Evolutionary conservation across 306 rosid genomes (phyloP), one percentile per base, ranked within the genome.

Genomic region (Corylus avellana): DNA sequence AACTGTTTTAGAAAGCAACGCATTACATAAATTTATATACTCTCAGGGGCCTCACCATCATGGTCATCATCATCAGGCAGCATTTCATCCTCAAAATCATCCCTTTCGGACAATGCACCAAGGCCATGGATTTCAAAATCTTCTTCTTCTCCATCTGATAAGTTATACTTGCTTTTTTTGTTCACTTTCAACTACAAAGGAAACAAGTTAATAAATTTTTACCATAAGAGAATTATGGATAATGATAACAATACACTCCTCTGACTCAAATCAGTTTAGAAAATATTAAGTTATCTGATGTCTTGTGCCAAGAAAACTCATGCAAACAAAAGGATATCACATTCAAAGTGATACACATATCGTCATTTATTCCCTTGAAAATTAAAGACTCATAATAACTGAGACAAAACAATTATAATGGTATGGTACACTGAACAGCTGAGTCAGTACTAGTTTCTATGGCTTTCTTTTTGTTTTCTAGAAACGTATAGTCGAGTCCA

Each of bases 141-240:
- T 0, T 87, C 95, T 22, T 95, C 97, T 51, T 90, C 99, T 79
- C 88, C 98, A 55, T 95, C 98, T 0, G 93, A 88, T 83, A 95
- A 91, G 70, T 91, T 91, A 76, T 81, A 93, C 88, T 88, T 93
- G 87, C 91, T 88, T 78, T 86, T 91, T 86, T 92, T 95, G 81
- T 70, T 86, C 73, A 72, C 11, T 81, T 93, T 95, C 85, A 91
- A 22, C 99, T 95, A 58, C 12, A 25, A 49, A 22, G 63, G 51
- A 80, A 73, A 67, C 20, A 11, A 29, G 46, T 39, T 55, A 73
- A 50, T 27, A 46, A 17, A 8, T 59, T 18, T 29, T 42, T 4
- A n/a, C 4, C 11, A 11, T 12, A 22, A 22, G 16, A 20, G 5
- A 10, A 58, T 1, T 7, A 58, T 22, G 2, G 37, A 56, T 1